phyloP scores from a whole-genome alignment of 768 basidiomycete genomes.

The Serendipita indica region DNA sequence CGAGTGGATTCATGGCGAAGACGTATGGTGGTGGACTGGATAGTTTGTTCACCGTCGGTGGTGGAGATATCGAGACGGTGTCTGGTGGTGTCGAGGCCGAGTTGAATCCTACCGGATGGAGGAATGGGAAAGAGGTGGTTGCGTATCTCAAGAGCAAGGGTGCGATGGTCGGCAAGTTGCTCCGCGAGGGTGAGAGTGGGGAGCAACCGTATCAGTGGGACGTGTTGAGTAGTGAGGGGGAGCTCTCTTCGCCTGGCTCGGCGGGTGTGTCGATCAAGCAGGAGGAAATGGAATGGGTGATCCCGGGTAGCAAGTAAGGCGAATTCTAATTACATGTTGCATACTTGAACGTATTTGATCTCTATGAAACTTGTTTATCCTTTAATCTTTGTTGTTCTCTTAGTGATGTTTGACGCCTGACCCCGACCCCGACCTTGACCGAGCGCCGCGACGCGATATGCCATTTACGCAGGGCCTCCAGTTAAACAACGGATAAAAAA shows the following conservation, averaged over 20 bases:
- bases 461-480: too few species aligned
- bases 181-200: constrained; percentile 28
- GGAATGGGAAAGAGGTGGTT: constrained; percentile 58
- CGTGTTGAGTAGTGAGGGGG: not conserved
- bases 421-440: too few species aligned
- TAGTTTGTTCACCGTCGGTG: constrained; percentile 18
- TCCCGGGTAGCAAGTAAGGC: not conserved
- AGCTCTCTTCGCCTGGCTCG: constrained; percentile 1
- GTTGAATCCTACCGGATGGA: constrained; percentile 31
- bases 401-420: too few species aligned
- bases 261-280: constrained; percentile 17
- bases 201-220: not conserved
- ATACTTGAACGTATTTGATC: too few species aligned
- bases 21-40: constrained; percentile 30
- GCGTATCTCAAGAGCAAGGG: constrained; percentile 53
- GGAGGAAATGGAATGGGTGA: constrained; percentile 24
- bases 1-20: constrained; percentile 32
- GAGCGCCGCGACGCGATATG: too few species aligned
- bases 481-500: too few species aligned
- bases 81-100: constrained; percentile 12
- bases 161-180: constrained; percentile 48
- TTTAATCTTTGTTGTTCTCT: too few species aligned
- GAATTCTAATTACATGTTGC: too few species aligned
- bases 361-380: too few species aligned
- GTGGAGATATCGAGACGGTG: constrained; percentile 18